Evolutionary conservation across 2,329 filamentous ascomycete genomes (phyloP), one percentile per base, ranked within the genome.

Genomic region (Parasarocladium wereldwijsianum): DNA sequence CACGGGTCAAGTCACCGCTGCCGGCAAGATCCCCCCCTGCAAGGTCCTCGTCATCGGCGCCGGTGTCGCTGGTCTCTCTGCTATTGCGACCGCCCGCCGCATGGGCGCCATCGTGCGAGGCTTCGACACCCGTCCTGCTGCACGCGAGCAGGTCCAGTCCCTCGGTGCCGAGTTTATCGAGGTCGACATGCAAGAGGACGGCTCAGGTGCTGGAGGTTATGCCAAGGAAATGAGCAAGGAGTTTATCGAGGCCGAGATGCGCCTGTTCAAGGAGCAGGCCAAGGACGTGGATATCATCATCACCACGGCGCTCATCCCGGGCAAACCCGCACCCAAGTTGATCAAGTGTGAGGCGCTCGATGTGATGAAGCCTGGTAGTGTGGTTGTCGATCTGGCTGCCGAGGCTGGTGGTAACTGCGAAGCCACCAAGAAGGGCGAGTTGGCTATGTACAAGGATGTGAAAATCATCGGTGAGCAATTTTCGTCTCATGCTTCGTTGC

Each of bases 211-310:
- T 7, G 84, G 85, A 17, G 85, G 85, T 11, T 93, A 93, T 45
- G 83, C 82, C 31, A 93, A 93, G 46, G 82, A 86, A 46, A 93
- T 93, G 84, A 90, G 82, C 32, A 85, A 87, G 45, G 84, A 87
- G 40, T 93, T 93, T 45, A 84, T 90, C 49, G 82, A 84, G 36
- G 84, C 84, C 5, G 83, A 93, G 51, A 92, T 92, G 83, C 86
- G 82, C 50, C 64, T 93, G 0, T 93, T 93, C 55, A 74, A 81
- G 48, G 79, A 90, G 41, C 85, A 93, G 50, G 81, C 79, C 36
- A 69, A 71, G 35, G 85, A 93, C 22, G 83, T 93, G 30, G 84
- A 93, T 51, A 93, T 93, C 38, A 80, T 93, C 36, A 80, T 93
- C 47, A 93, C 84, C 2, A 93, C 85, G 2, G 85, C 85, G n/a